Percentiles rank a stretch among this genome's conserved stretches.
phyloP scores from a whole-genome alignment of 768 basidiomycete species.

The Amanita inopinata region DNA sequence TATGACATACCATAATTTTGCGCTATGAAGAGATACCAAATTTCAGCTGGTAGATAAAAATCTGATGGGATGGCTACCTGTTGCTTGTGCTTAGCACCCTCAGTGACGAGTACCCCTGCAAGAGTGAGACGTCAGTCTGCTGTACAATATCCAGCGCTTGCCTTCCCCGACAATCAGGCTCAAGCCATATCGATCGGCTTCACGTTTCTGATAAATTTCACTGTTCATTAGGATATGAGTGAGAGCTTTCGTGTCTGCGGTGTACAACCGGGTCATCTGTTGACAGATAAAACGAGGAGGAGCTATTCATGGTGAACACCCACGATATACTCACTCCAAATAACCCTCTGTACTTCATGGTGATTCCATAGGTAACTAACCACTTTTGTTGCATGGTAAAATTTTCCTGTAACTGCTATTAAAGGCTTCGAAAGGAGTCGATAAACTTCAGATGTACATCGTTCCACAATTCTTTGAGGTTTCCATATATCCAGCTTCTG shows the following conservation, averaged over 20 bases:
- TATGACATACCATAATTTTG: slow-evolving; percentile 29
- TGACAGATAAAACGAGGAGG: background rate
- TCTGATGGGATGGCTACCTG: slow-evolving; percentile 23
- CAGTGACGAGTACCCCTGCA: slow-evolving; percentile 41
- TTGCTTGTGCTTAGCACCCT: slow-evolving; percentile 36
- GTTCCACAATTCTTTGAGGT: slow-evolving; percentile 33
- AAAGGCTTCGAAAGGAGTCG: background rate
- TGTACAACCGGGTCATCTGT: slow-evolving; percentile 36
- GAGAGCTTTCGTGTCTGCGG: slow-evolving; percentile 52
- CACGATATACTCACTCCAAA: slow-evolving; percentile 35
- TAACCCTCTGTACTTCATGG: slow-evolving; percentile 32
- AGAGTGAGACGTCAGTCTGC: background rate
- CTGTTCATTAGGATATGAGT: slow-evolving; percentile 53
- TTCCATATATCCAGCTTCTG: slow-evolving; percentile 36
- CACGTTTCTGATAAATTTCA: slow-evolving; percentile 48
- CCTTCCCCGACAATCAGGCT: slow-evolving; percentile 35
- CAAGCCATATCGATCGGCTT: slow-evolving; percentile 26
- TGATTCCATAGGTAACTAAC: slow-evolving; percentile 37
- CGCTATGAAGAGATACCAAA: slow-evolving; percentile 19
- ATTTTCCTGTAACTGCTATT: slow-evolving; percentile 20
- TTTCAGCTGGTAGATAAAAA: background rate
- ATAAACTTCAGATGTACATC: slow-evolving; percentile 21
- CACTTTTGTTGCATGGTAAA: slow-evolving; percentile 35
- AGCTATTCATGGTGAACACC: background rate
- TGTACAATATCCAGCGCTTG: slow-evolving; percentile 1